Evolutionary conservation across 345 rosid species (phyloP), one percentile per base, ranked within the genome.

Genomic region (Sonneratia alba): DNA sequence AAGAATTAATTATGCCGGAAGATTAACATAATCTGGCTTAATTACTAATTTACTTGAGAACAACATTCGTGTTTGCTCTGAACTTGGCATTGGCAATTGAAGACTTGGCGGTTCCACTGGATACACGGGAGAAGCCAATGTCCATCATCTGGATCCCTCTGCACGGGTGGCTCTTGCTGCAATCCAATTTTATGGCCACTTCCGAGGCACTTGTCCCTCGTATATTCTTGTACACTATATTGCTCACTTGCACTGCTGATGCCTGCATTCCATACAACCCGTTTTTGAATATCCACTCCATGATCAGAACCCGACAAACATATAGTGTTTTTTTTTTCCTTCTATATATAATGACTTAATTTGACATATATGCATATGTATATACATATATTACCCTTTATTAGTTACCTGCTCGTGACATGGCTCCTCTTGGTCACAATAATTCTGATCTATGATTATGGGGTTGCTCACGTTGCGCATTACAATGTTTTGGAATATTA

Each of bases 171-270:
- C 36, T 77, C 68, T 74, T 70, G 56, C 80, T 82, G 69, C 85
- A 79, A 24, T 66, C 66, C 6, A 82, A 63, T 36, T 72, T 81
- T 32, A 79, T 57, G 36, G 80, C 82, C 32, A 72, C 76, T 56
- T 81, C 67, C 0, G 82, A 71, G 2, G 85, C 82, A 40, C 75
- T 76, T 18, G 85, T 82, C 47, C 85, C 85, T 36, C 48, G 21
- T 4, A 82, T 77, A 47, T 77, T 73, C 59, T 56, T 73, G 76
- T 79, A 82, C 40, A 37, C 53, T 62, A 79, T 77, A 14, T 82
- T 65, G 47, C 73, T 82, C 59, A 82, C 77, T 72, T 72, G 61
- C 72, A 79, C 77, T 1, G 82, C 85, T n/a, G 79, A 82, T 10
- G 51, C 75, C 85, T 79, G 74, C 11, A 57, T 42, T 42, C 32